A percentile compares a stretch with the other conserved stretches of the same genome.
phyloP scores from a whole-genome alignment of 176 grass and related monocot species.

The Tuctoria greenei region DNA sequence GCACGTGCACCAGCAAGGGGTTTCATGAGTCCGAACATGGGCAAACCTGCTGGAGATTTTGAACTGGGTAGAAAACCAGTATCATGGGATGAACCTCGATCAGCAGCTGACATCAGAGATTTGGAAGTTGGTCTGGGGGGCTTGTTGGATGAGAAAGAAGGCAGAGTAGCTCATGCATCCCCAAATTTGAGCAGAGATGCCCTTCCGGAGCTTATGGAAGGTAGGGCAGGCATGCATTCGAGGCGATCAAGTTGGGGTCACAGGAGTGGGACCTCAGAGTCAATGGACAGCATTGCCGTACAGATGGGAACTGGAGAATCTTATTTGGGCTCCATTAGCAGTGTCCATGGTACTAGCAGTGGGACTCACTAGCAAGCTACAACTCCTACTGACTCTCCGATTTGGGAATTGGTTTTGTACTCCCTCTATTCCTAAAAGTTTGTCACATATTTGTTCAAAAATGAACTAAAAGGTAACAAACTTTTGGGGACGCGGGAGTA shows the following conservation, averaged over 20 bases:
- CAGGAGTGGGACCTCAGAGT: constrained; percentile 56
- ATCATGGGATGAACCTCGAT: constrained; percentile 82
- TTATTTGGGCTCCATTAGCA: constrained; percentile 45
- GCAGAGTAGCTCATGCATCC: constrained; percentile 54
- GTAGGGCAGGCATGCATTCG: constrained; percentile 49
- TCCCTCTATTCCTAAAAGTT: too few relatives aligned
- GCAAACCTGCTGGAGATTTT: constrained; percentile 69
- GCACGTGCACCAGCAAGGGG: constrained; percentile 43
- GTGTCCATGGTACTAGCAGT: constrained; percentile 46
- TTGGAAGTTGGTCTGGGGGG: constrained; percentile 58
- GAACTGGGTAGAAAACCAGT: constrained; percentile 82
- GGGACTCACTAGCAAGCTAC: constrained; percentile 33
- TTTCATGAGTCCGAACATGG: constrained; percentile 97
- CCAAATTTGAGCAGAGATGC: constrained; percentile 61
- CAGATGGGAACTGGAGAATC: constrained; percentile 45
- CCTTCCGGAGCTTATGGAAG: constrained; percentile 52
- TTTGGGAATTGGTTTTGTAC: background rate
- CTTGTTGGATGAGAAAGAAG: constrained; percentile 77
- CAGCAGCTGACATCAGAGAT: constrained; percentile 70
- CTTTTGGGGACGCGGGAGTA: too few relatives aligned
- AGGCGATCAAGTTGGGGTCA: constrained; percentile 73
- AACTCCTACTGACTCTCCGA: background rate
- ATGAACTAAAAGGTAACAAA: too few relatives aligned
- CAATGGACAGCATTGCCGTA: constrained; percentile 45
- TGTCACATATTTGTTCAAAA: too few relatives aligned